Conservation (phyloP, 2,329 filamentous ascomycete species). For the Mycocentrospora acerina region DNA sequence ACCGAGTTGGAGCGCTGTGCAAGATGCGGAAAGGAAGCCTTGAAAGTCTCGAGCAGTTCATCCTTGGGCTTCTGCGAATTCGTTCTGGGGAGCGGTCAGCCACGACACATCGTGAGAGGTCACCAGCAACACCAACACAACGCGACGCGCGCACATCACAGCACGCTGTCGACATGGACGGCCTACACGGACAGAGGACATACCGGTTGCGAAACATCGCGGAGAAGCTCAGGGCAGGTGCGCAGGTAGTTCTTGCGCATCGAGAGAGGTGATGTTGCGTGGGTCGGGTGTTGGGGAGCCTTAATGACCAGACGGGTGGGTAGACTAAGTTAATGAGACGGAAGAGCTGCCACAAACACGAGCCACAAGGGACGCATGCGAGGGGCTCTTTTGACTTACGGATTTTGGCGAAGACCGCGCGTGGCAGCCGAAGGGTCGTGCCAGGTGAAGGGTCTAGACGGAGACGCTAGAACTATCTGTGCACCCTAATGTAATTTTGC, state of each 20-base stretch:
- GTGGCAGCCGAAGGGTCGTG: slow-evolving; percentile 23
- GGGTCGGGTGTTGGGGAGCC: slow-evolving; percentile 26
- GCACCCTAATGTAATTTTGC: slow-evolving; percentile 21
- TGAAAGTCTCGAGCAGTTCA: slow-evolving; percentile 81
- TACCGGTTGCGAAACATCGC: slow-evolving; percentile 54
- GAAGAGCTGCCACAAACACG: slow-evolving; percentile 35
- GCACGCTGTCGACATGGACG: slow-evolving; percentile 4
- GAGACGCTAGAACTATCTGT: slow-evolving; percentile 18
- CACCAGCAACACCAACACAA: slow-evolving; percentile 6
- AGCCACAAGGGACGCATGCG: slow-evolving; percentile 12
- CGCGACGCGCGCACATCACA: slow-evolving; percentile 34
- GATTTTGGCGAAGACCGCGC: slow-evolving; percentile 25
- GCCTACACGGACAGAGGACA: slow-evolving; percentile 19
- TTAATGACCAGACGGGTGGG: slow-evolving; percentile 12
- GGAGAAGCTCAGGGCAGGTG: slow-evolving; percentile 31
- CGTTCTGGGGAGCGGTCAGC: slow-evolving; percentile 54
- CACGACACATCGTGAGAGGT: slow-evolving; percentile 16
- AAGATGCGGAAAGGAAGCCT: slow-evolving; percentile 78
- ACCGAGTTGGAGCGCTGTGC: slow-evolving; percentile 47
- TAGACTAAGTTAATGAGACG: slow-evolving; percentile 36
- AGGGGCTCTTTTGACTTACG: slow-evolving; percentile 19
- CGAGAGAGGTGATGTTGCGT: slow-evolving; percentile 26
- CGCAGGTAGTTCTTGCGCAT: slow-evolving; percentile 29
- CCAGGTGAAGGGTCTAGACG: slow-evolving; percentile 23
- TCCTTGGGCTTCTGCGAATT: slow-evolving; percentile 84